A percentile compares a stretch with the other conserved stretches of the same genome.
Conservation (phyloP, 208 protist species). For the Leishmania guyanensis region DNA sequence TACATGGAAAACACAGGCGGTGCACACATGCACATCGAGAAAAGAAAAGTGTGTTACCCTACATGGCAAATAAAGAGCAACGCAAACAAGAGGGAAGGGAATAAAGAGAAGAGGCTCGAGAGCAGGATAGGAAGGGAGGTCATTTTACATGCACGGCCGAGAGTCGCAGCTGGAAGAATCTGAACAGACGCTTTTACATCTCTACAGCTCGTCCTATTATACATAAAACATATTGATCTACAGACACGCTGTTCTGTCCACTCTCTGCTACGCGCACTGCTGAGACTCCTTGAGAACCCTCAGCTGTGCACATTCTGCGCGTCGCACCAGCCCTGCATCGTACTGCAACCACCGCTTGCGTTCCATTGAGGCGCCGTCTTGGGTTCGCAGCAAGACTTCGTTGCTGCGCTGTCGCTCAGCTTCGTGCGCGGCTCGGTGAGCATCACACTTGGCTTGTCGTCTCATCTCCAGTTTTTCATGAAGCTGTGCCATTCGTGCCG, state of each 20-base stretch:
- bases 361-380: conserved; percentile 66
- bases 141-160: background rate
- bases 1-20: background rate
- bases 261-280: background rate
- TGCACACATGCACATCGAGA: background rate
- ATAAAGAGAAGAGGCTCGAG: background rate
- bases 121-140: background rate
- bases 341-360: conserved; percentile 70
- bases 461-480: conserved; percentile 52
- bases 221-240: background rate
- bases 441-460: conserved; percentile 38
- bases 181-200: background rate
- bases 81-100: background rate
- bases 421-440: conserved; percentile 27
- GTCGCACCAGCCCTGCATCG: conserved; percentile 54
- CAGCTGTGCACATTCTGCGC: conserved; percentile 23
- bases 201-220: background rate
- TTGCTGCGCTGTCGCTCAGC: conserved; percentile 59
- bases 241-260: background rate
- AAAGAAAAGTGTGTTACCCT: background rate
- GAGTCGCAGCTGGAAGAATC: background rate
- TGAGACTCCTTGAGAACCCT: conserved; percentile 18
- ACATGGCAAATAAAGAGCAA: background rate
- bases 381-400: conserved; percentile 60
- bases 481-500: conserved; percentile 50